A percentile compares a stretch with the other conserved stretches of the same genome.
These are phyloP conservation scores for Elsinoe australis DNA, from an alignment of 2,329 filamentous ascomycete genomes.

Conservation along the genomic window DNA sequence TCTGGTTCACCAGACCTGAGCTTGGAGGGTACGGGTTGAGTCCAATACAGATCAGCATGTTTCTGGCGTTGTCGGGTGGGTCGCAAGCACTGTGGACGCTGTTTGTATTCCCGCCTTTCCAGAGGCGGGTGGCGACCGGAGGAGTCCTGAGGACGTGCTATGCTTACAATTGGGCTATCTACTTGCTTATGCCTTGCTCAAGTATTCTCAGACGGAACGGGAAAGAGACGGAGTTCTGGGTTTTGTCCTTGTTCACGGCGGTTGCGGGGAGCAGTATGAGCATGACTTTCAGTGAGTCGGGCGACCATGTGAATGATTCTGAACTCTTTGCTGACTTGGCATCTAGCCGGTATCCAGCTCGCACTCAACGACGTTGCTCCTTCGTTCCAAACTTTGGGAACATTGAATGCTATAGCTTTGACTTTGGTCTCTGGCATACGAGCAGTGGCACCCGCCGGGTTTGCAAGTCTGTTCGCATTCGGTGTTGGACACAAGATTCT, in stretches of 20 bases:
- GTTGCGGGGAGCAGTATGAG: constrained; percentile 55
- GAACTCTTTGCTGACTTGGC: not conserved
- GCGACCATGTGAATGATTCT: not conserved
- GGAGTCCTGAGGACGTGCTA: constrained; percentile 52
- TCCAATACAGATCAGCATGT: constrained; percentile 55
- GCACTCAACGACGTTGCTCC: constrained; percentile 68
- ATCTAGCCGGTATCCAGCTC: constrained; percentile 57
- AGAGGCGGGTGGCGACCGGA: constrained; percentile 58
- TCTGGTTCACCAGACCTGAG: constrained; percentile 55
- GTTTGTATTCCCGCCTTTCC: constrained; percentile 59
- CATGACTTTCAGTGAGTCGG: constrained; percentile 56
- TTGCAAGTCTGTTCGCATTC: constrained; percentile 60
- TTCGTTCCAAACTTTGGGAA: constrained; percentile 56
- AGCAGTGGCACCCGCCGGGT: constrained; percentile 57
- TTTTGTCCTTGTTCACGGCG: constrained; percentile 38
- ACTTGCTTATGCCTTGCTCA: constrained; percentile 39
- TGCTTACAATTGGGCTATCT: constrained; percentile 53
- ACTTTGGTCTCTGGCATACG: constrained; percentile 55
- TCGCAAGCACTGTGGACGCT: constrained; percentile 66
- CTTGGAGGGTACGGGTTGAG: constrained; percentile 61
- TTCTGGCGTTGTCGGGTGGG: constrained; percentile 57
- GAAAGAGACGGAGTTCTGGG: constrained; percentile 50
- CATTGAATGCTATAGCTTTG: constrained; percentile 61
- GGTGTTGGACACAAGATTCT: constrained; percentile 56
- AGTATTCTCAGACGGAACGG: constrained; percentile 42